phyloP scores from a whole-genome alignment of 2,329 filamentous ascomycete species.

The Pyricularia sp. region DNA sequence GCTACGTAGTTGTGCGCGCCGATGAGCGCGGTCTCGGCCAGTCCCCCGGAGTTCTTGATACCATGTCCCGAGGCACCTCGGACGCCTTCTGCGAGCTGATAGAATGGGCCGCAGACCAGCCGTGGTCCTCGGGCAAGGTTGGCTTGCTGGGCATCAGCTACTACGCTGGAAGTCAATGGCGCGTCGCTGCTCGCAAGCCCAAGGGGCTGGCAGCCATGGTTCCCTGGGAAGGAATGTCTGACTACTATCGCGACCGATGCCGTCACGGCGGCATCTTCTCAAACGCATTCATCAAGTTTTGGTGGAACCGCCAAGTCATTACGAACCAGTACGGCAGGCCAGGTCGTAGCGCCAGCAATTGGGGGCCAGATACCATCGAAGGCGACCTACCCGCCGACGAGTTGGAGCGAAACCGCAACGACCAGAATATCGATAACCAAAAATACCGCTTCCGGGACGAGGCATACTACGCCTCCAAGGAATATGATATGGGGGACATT shows the following conservation, averaged over 20 bases:
- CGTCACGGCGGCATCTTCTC: constrained; percentile 54
- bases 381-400: constrained; percentile 46
- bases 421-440: constrained; percentile 36
- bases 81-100: constrained; percentile 39
- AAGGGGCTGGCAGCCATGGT: constrained; percentile 37
- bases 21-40: constrained; percentile 40
- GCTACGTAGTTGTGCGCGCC: constrained; percentile 45
- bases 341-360: constrained; percentile 37
- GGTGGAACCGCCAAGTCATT: constrained; percentile 60
- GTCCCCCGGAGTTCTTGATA: constrained; percentile 35
- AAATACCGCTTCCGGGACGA: constrained; percentile 51
- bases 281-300: constrained; percentile 49
- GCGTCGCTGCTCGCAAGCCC: constrained; percentile 35
- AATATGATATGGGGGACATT: constrained; percentile 56
- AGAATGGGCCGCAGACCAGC: constrained; percentile 37
- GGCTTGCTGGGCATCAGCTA: constrained; percentile 38
- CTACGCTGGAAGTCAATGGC: constrained; percentile 37
- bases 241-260: constrained; percentile 47
- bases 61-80: constrained; percentile 37
- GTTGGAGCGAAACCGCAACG: constrained; percentile 35
- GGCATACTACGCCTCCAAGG: constrained; percentile 53
- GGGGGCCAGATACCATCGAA: constrained; percentile 48
- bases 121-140: constrained; percentile 38
- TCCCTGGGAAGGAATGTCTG: constrained; percentile 44
- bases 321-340: constrained; percentile 58